Evolutionary conservation across 495 filamentous ascomycete genomes (phyloP), one percentile per base, ranked within the genome.

Genomic region (Clavariopsis aquatica): DNA sequence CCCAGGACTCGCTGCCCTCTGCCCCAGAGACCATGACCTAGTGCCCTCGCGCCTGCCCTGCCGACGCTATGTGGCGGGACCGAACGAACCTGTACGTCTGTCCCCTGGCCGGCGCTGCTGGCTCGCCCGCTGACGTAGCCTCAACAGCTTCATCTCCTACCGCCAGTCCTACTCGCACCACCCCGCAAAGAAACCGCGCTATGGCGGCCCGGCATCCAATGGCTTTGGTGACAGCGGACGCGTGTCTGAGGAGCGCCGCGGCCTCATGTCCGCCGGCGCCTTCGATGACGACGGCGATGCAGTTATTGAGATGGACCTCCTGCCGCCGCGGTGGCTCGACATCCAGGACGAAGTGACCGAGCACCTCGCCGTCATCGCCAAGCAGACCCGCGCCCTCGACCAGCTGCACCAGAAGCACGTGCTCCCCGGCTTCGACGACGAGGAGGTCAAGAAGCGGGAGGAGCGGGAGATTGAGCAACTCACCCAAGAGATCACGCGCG

Each of bases 161-260:
- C 92, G 94, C 61, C 94, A 98, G 78, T 97, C 93, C 63, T 97
- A 97, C 76, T 85, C 92, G 67, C 94, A 98, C 78, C 92, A 96
- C 73, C 94, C 93, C 51, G 82, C 89, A 52, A 92, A 95, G 78
- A 91, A 90, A 76, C 83, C 87, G 59, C 85, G 85, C 55, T 90
- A 89, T 78, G 78, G 81, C 59, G 80, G 82, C 26, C 75, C 85
- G 36, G 74, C 77, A 45, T 80, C 82, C 73, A 91, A 92, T 84
- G 89, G 88, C 79, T 91, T 90, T 79, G 82, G 85, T 71, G 87
- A 81, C 75, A 71, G 75, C 66, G 76, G 73, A 68, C 82, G 81
- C 57, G 82, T 89, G 26, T 80, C 83, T 22, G 85, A 90, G 69
- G 93, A 98, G 79, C 88, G 91, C 68, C 88, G 89, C 53, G 90